Conservation (phyloP, 2,329 filamentous ascomycete species). For the Fusarium buharicum region DNA sequence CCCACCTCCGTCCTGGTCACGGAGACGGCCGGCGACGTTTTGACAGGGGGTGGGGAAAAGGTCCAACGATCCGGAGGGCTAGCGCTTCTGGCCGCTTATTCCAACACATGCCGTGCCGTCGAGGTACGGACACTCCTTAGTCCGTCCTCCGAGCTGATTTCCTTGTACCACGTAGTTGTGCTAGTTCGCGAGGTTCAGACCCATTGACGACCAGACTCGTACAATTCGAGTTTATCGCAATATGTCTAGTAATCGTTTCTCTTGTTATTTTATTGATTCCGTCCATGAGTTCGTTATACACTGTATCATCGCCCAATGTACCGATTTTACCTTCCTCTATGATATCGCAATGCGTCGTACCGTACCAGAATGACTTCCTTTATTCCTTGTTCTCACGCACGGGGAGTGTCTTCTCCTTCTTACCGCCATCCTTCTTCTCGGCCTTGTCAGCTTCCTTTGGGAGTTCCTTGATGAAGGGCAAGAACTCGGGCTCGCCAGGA, state of each 20-base stretch:
- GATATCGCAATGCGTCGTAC: constrained; percentile 2
- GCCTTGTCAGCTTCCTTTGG: constrained; percentile 69
- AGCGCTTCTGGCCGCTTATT: constrained; percentile 19
- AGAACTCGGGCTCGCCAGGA: constrained; percentile 86
- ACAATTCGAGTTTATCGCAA: no score
- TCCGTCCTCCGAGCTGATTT: constrained; percentile 3
- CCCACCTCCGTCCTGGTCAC: constrained; percentile 36
- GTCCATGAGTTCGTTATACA: constrained; percentile 26
- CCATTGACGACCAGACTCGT: not conserved
- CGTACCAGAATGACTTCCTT: constrained; percentile 15
- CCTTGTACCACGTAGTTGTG: not conserved
- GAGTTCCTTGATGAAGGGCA: constrained; percentile 87
- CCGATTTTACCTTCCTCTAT: constrained; percentile 39
- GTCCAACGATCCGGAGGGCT: constrained; percentile 12
- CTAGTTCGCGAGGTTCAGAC: not conserved
- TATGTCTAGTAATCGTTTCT: not conserved
- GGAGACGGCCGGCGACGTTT: constrained; percentile 29
- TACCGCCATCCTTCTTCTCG: constrained; percentile 42
- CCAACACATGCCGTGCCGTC: not conserved
- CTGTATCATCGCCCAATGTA: constrained; percentile 19
- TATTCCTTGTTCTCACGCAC: constrained; percentile 45
- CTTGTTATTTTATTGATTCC: constrained; percentile 15
- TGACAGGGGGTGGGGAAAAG: constrained; percentile 33
- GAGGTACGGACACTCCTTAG: constrained; percentile 2
- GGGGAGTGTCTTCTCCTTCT: constrained; percentile 44